phyloP scores from a whole-genome alignment of 768 basidiomycete species.

The Plicaturopsis crispa region DNA sequence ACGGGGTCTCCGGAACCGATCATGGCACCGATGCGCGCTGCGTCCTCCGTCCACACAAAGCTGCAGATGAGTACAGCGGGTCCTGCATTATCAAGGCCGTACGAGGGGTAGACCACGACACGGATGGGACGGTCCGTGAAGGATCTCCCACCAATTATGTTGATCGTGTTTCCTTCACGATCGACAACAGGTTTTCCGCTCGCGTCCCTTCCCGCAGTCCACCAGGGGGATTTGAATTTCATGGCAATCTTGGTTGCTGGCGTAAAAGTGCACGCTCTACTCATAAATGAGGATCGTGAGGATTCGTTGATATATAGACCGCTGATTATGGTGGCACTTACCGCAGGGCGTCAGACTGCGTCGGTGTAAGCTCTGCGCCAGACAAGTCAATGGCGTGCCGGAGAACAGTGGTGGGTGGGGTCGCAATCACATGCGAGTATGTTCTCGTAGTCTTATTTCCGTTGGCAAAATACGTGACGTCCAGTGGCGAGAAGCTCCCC shows the following conservation, averaged over 20 bases:
- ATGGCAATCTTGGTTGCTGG: conserved; percentile 28
- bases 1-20: conserved; percentile 8
- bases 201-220: no score
- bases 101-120: conserved; percentile 37
- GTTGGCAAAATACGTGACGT: conserved; percentile 1
- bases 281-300: no score
- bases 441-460: background rate
- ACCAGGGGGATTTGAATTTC: conserved; percentile 26
- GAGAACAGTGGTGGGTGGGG: conserved; percentile 22
- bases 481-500: no score
- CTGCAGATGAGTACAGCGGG: conserved; percentile 30
- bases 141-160: conserved; percentile 32
- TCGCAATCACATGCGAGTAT: conserved; percentile 21
- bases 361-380: conserved; percentile 12
- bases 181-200: no score
- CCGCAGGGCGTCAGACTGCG: conserved; percentile 26
- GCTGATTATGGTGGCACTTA: no score
- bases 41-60: conserved; percentile 33
- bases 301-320: no score
- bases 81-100: conserved; percentile 14
- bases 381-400: conserved; percentile 18
- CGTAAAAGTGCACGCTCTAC: no score
- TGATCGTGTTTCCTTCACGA: conserved; percentile 12
- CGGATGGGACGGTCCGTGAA: conserved; percentile 34
- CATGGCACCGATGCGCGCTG: conserved; percentile 27